These are phyloP conservation scores for Neurospora tetraspora DNA, from an alignment of 495 filamentous ascomycete species.

Conservation along the genomic window DNA sequence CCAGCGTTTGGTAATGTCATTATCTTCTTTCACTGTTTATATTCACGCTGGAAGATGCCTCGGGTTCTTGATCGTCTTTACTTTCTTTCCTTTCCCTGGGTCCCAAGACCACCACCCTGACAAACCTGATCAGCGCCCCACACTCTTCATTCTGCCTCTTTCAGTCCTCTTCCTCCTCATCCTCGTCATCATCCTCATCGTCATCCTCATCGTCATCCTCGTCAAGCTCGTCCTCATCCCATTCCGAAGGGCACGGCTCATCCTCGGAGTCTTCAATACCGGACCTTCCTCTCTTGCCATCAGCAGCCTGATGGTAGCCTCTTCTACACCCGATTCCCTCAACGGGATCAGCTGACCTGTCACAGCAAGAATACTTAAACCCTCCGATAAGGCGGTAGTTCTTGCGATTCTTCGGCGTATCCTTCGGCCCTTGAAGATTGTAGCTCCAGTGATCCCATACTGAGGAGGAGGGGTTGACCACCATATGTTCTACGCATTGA, in stretches of 20 bases:
- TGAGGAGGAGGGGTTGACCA: too few species aligned
- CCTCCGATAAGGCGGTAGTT: background rate
- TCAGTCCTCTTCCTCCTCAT: slow-evolving; percentile 24
- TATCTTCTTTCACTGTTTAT: background rate
- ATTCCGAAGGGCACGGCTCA: background rate
- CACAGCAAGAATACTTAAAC: background rate
- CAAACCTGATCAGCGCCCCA: background rate
- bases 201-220: slow-evolving; percentile 1
- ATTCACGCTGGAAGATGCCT: background rate
- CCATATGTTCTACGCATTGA: too few species aligned
- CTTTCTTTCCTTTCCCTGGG: background rate
- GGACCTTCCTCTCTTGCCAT: background rate
- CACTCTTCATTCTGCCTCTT: background rate
- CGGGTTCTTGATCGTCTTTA: background rate
- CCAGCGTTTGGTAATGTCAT: background rate
- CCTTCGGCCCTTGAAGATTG: background rate
- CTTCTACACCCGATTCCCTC: background rate
- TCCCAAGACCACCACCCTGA: background rate
- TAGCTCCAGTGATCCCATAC: background rate
- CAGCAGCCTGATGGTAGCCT: background rate
- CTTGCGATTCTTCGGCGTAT: background rate
- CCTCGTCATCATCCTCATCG: slow-evolving; percentile 20
- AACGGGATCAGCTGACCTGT: background rate
- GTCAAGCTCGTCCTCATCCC: background rate
- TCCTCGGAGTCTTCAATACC: background rate